phyloP scores from a whole-genome alignment of 257 asterid species.

The Linaria vulgaris region DNA sequence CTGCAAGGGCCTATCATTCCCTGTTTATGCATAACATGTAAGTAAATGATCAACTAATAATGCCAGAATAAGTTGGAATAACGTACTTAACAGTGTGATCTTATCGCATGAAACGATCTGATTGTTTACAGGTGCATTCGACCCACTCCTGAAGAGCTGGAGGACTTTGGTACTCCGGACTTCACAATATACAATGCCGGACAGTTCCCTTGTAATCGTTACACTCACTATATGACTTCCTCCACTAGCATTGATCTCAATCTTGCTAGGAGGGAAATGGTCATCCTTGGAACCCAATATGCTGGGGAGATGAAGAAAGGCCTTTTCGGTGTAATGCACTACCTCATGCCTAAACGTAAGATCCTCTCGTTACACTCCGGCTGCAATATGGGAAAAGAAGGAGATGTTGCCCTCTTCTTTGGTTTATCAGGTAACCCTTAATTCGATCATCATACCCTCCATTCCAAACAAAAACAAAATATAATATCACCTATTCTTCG shows the following conservation, averaged over 20 bases:
- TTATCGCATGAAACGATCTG: constrained; percentile 18
- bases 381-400: constrained; percentile 81
- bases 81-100: neutral
- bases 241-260: constrained; percentile 94
- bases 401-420: constrained; percentile 92
- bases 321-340: constrained; percentile 86
- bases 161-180: constrained; percentile 88
- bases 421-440: constrained; percentile 74
- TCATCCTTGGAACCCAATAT: constrained; percentile 90
- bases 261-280: constrained; percentile 88
- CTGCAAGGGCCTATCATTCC: constrained; percentile 96
- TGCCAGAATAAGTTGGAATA: neutral
- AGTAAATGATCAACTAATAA: constrained; percentile 26
- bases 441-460: neutral
- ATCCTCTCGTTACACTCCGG: constrained; percentile 94
- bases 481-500: too few relatives aligned
- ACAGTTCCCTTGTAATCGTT: constrained; percentile 89
- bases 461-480: too few relatives aligned
- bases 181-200: constrained; percentile 98
- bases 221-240: constrained; percentile 91
- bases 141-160: constrained; percentile 86
- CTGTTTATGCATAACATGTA: constrained; percentile 96
- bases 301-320: constrained; percentile 99
- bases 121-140: constrained; percentile 87
- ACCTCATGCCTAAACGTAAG: constrained; percentile 93